Evolutionary conservation across 352 stramenopile genomes (phyloP).

Genomic region (Globisporangium takayamanum): DNA sequence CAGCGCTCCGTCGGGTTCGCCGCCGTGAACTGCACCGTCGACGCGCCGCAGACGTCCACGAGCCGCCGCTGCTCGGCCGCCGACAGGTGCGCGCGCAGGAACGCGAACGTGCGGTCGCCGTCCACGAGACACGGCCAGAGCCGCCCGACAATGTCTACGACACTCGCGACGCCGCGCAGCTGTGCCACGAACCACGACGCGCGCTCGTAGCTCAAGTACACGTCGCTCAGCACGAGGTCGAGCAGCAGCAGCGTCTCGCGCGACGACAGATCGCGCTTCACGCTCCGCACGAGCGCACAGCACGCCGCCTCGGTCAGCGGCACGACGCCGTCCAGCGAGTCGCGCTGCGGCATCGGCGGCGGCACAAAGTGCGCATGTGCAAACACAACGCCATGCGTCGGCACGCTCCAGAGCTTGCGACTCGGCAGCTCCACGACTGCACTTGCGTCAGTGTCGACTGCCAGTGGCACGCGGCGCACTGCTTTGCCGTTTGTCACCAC

Average conservation of each 20-base stretch:
- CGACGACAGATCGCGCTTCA: constrained; percentile 43
- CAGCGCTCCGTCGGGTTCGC: constrained; percentile 58
- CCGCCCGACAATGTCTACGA: constrained; percentile 49
- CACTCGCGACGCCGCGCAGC: constrained; percentile 28
- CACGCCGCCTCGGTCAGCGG: constrained; percentile 27
- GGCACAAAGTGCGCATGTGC: constrained; percentile 38
- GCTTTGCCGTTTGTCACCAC: neutral
- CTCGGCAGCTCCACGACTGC: constrained; percentile 26
- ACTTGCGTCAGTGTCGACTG: constrained; percentile 22
- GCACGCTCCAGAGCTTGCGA: constrained; percentile 27
- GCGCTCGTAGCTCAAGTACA: constrained; percentile 38
- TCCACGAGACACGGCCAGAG: constrained; percentile 52
- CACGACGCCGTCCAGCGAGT: constrained; percentile 3
- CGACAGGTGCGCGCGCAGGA: constrained; percentile 39
- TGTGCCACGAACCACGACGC: constrained; percentile 37
- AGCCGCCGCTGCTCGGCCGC: constrained; percentile 42
- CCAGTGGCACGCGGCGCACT: constrained; percentile 11
- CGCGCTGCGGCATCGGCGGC: constrained; percentile 20
- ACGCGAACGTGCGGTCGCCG: constrained; percentile 38
- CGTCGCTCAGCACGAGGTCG: constrained; percentile 40
- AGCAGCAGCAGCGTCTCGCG: constrained; percentile 40
- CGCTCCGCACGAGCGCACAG: constrained; percentile 34
- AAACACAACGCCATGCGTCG: constrained; percentile 28
- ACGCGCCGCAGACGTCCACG: constrained; percentile 39
- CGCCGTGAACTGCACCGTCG: constrained; percentile 51